A percentile compares a stretch with the other conserved stretches of the same genome.
Evolutionary conservation across 2,329 filamentous ascomycete species (phyloP).

Genomic region (Onygenales sp.): DNA sequence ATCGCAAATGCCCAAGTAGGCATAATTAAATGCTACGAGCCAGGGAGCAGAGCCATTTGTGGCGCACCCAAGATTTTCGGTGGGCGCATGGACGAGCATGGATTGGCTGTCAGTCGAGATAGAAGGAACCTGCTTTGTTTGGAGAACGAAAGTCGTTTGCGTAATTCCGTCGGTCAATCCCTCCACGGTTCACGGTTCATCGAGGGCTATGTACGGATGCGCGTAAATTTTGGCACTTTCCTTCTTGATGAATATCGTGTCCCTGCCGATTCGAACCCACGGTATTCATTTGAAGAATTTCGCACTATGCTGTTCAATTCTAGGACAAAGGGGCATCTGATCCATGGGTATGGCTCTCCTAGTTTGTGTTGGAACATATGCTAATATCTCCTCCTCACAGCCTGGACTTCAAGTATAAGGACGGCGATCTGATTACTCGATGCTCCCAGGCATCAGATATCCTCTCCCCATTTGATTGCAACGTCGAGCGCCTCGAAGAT

Average conservation of each 20-base stretch:
- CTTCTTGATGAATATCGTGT: conserved; percentile 27
- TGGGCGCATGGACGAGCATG: conserved; percentile 8
- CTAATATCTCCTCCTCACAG: conserved; percentile 4
- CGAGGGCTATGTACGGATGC: conserved; percentile 30
- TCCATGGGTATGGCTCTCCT: conserved; percentile 25
- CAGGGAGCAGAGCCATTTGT: conserved; percentile 4
- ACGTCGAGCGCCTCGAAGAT: conserved; percentile 13
- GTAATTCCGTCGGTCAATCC: conserved; percentile 21
- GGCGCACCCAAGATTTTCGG: conserved; percentile 17
- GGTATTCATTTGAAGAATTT: conserved; percentile 31
- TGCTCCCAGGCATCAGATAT: conserved; percentile 20
- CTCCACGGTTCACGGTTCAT: conserved; percentile 23
- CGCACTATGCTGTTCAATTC: conserved; percentile 29
- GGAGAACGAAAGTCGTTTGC: conserved; percentile 23
- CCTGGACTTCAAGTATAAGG: conserved; percentile 17
- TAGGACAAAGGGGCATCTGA: conserved; percentile 26
- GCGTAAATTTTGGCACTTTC: conserved; percentile 33
- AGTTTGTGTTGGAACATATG: not conserved
- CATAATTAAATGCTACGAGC: conserved; percentile 13
- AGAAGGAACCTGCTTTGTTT: conserved; percentile 15
- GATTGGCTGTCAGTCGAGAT: conserved; percentile 15
- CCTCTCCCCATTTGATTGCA: conserved; percentile 18
- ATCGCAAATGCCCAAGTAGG: conserved; percentile 17
- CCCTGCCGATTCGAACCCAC: conserved; percentile 16
- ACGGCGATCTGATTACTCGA: conserved; percentile 20